Evolutionary conservation across 1,139 yeast species (phyloP), one percentile per base, ranked within the genome.

Genomic region (Candida sojae): DNA sequence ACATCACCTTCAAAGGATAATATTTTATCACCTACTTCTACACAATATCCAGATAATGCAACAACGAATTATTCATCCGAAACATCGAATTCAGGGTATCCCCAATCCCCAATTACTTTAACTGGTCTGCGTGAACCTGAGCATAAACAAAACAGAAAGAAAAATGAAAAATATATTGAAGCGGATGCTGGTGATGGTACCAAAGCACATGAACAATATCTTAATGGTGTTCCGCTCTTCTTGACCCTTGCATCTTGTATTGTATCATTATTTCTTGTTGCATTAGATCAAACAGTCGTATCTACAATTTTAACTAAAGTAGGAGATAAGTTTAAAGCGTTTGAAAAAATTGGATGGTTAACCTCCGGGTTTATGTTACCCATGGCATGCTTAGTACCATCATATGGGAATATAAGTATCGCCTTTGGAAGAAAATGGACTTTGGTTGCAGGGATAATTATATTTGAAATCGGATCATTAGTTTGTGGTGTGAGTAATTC

Each of bases 261-360:
- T 26, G 60, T 77, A 30, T 66, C 80, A n/a, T 58, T 84, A 51
- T 84, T 85, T 57, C 64, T 86, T 33, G 79, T 80, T 10, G 89
- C 90, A 0, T 64, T 86, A 38, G 92, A 86, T 60, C 86, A 83
- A 57, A 85, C 90, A 9, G 84, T 86, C 52, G 81, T 83, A 2
- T 68, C 82, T 1, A 82, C 90, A 2, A 68, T 84, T 6, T 66
- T 85, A 46, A 75, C 84, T 6, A 71, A 71, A 1, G 83, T 86
- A 6, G 83, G 85, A 2, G 64, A 69, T 40, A 68, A 82, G 53
- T 84, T 86, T 60, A 60, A 73, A 37, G 74, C 75, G 6, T 82
- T 82, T 56, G 75, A 78, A 12, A 75, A 81, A 55, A 70, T 83
- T 21, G 83, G 83, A 7, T 84, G 90, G 89, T 57, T 84, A 39